Evolutionary conservation across 2,329 filamentous ascomycete species (phyloP).

Genomic region (Exophiala calicioides): DNA sequence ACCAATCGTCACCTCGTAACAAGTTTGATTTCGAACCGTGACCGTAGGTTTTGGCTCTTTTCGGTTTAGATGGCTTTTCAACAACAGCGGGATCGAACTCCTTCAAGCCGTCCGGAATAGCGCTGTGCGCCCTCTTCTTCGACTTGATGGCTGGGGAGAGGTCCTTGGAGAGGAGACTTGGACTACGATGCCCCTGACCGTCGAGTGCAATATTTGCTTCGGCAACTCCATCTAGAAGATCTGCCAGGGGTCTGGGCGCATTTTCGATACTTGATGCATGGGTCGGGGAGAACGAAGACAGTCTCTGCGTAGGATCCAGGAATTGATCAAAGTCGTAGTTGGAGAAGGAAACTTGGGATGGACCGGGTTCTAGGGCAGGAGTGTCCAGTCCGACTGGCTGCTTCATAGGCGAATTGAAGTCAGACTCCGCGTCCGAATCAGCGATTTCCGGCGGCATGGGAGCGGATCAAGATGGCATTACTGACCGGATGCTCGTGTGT

Average conservation of each 20-base stretch:
- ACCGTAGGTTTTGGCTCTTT: constrained; percentile 23
- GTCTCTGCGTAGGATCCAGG: constrained; percentile 25
- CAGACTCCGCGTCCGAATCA: constrained; percentile 31
- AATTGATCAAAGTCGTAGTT: constrained; percentile 26
- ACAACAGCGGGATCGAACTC: not conserved
- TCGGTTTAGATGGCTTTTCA: constrained; percentile 8
- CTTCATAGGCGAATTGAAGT: constrained; percentile 19
- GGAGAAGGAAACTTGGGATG: constrained; percentile 12
- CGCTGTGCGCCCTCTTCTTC: constrained; percentile 24
- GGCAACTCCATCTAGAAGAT: not conserved
- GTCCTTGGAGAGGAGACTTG: constrained; percentile 1
- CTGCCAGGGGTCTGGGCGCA: too few relatives aligned
- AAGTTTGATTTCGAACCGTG: constrained; percentile 13
- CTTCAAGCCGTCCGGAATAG: constrained; percentile 3
- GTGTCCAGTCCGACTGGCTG: not conserved
- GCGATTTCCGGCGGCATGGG: constrained; percentile 29
- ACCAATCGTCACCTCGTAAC: constrained; percentile 14
- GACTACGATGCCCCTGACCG: too few relatives aligned
- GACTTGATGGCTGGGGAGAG: not conserved
- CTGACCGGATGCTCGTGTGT: constrained; percentile 5
- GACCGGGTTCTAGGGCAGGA: not conserved
- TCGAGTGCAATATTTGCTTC: too few relatives aligned
- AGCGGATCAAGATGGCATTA: not conserved
- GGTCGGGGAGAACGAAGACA: constrained; percentile 19
- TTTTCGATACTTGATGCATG: not conserved